Base-by-base conservation (phyloP, 2,329 filamentous ascomycete species). In the Colletotrichum noveboracense region DNA sequence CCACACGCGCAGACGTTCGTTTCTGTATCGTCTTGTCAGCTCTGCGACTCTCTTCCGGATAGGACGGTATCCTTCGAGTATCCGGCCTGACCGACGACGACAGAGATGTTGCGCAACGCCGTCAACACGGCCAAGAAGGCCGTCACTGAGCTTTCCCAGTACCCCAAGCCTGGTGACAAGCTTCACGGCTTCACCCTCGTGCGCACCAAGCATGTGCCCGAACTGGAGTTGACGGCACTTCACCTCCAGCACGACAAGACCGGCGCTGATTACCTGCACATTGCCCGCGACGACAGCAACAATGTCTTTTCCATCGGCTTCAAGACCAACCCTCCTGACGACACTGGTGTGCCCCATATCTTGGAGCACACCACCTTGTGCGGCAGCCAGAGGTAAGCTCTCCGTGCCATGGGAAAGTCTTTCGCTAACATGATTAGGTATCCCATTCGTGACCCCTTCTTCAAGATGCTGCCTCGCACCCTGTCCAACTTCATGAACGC, bases 401-500 rank as follows among this genome's bases (percentile, higher is more conserved):
- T 4, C 7, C n/a, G 10, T 8, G 24, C n/a, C 9, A 12, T 48
- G 21, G 7, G 6, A 58, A 32, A 14, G 3, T 67, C 24, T 13
- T 52, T 6, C n/a, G 24, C 69, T 67, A 28, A 70, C 32, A 67
- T 10, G 7, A 2, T 10, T 74, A 96, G 95, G 84, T 98, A 96
- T 83, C 97, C 97, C n/a, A 96, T 99, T 74, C 95, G 97, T 77
- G 97, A 99, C 82, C 97, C 97, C 0, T 99, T 99, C 89, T 99
- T 99, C 89, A 99, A 98, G 90, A 99, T 99, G 97, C 91, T 99
- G 30, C 97, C 97, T 26, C 93, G 97, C 80, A 98, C 97, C 7
- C 90, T 99, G n/a, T 98, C 97, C 78, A 99, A 98, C 86, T 99
- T 98, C 83, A 99, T 99, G 97, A 99, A 99, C 84, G 97, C 97